These are phyloP conservation scores for Danielia oregonensis DNA, from an alignment of 805 yeast species.

Conservation along the genomic window DNA sequence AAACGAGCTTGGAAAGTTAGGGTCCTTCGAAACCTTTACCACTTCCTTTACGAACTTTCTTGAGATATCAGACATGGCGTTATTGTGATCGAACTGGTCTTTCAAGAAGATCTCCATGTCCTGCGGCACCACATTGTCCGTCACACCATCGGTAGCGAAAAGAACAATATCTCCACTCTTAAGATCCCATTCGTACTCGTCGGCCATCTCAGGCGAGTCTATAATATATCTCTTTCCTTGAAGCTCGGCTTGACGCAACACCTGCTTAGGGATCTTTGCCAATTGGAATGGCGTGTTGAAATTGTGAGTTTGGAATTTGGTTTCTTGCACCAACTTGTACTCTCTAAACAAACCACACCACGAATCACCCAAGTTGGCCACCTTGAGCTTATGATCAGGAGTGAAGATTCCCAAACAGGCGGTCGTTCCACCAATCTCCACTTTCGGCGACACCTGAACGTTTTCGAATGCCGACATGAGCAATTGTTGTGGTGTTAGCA, in stretches of 20 bases:
- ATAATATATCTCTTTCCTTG: conserved; percentile 63
- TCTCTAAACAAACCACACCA: conserved; percentile 86
- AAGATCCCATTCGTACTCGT: conserved; percentile 60
- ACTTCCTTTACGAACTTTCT: conserved; percentile 62
- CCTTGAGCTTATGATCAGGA: conserved; percentile 51
- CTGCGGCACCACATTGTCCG: conserved; percentile 73
- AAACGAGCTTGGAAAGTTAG: conserved; percentile 77
- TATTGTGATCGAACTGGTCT: conserved; percentile 42
- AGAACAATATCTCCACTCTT: conserved; percentile 70
- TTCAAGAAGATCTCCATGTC: conserved; percentile 69
- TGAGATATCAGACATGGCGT: conserved; percentile 43
- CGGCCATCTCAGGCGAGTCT: conserved; percentile 69
- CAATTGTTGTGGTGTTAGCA: conserved; percentile 42
- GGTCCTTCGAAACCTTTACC: conserved; percentile 65
- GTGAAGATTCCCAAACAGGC: conserved; percentile 78
- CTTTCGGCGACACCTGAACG: conserved; percentile 52
- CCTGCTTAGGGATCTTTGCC: conserved; percentile 71
- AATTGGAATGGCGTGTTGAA: conserved; percentile 92
- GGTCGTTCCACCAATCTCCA: conserved; percentile 90
- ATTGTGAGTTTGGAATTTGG: conserved; percentile 76
- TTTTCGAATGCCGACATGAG: conserved; percentile 54
- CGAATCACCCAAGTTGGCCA: conserved; percentile 90
- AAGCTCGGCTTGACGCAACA: conserved; percentile 48
- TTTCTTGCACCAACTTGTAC: conserved; percentile 56
- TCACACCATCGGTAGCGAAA: conserved; percentile 91